Percentiles rank a stretch among this genome's conserved stretches.
These are phyloP conservation scores for Thyridium curvatum DNA, from an alignment of 2,329 filamentous ascomycete species.

Conservation along the genomic window DNA sequence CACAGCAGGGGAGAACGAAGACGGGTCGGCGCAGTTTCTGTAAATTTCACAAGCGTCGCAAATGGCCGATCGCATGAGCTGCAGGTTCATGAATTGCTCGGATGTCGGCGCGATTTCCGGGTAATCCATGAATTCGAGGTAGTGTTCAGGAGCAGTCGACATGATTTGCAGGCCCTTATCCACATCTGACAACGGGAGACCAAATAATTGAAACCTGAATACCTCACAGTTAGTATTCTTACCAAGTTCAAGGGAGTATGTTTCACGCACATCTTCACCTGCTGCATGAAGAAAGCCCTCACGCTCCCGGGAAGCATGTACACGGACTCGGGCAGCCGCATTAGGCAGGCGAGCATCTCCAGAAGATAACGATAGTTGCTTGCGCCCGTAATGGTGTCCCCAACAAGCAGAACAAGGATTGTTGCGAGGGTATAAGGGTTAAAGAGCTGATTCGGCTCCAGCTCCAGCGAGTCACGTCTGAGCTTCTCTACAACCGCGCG, in stretches of 20 bases:
- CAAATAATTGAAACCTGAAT: too few species aligned
- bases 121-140: too few species aligned
- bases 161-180: too few species aligned
- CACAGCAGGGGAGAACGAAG: neutral
- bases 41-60: slow-evolving; percentile 19
- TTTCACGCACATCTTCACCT: slow-evolving; percentile 21
- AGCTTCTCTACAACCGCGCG: slow-evolving; percentile 26
- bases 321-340: slow-evolving; percentile 12
- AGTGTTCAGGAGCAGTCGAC: too few species aligned
- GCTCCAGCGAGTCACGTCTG: slow-evolving; percentile 20
- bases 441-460: slow-evolving; percentile 21
- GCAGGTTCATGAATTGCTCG: slow-evolving; percentile 5
- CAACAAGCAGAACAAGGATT: slow-evolving; percentile 28
- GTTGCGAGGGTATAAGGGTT: slow-evolving; percentile 28
- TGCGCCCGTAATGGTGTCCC: slow-evolving; percentile 32
- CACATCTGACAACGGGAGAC: too few species aligned
- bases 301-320: slow-evolving; percentile 9
- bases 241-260: slow-evolving; percentile 13
- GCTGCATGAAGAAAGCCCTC: slow-evolving; percentile 20
- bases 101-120: too few species aligned
- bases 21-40: slow-evolving; percentile 11
- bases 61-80: slow-evolving; percentile 15
- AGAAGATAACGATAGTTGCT: slow-evolving; percentile 27
- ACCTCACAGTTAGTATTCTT: too few species aligned
- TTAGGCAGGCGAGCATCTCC: slow-evolving; percentile 25